Conservation (phyloP, 2,329 filamentous ascomycete genomes). For the Exophiala calicioides region DNA sequence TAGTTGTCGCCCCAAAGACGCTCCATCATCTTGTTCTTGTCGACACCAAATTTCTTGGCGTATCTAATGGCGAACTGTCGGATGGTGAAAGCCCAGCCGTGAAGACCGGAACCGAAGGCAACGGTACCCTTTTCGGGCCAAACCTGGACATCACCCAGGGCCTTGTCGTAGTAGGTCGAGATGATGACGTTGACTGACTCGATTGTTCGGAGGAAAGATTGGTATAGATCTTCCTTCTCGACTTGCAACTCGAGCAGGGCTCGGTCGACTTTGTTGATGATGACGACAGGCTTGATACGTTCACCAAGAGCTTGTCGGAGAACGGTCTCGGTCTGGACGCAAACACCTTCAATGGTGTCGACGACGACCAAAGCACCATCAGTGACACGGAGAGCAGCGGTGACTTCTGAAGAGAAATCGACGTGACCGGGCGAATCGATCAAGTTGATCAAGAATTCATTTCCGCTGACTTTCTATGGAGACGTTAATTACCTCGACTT, state of each 20-base stretch:
- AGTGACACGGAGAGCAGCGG: constrained; percentile 98
- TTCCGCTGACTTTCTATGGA: constrained; percentile 76
- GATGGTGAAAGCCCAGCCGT: constrained; percentile 99
- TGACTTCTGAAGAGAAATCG: constrained; percentile 99
- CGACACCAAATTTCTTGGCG: constrained; percentile 99
- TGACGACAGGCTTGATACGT: constrained; percentile 99
- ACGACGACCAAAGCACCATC: constrained; percentile 99
- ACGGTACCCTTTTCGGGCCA: constrained; percentile 97
- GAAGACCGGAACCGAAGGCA: constrained; percentile 98
- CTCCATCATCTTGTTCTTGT: constrained; percentile 99
- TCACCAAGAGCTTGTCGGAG: constrained; percentile 98
- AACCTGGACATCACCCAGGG: constrained; percentile 96
- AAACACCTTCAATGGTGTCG: constrained; percentile 99
- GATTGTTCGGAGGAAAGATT: constrained; percentile 98
- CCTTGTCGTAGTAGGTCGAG: constrained; percentile 97
- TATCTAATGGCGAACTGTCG: constrained; percentile 95
- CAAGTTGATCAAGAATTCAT: constrained; percentile 99
- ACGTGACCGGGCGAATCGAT: constrained; percentile 99
- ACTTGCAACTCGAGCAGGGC: constrained; percentile 98
- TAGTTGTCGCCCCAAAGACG: constrained; percentile 99
- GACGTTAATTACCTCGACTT: constrained; percentile 3
- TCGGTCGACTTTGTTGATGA: constrained; percentile 99
- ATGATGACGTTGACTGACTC: constrained; percentile 99
- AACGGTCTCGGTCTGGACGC: constrained; percentile 99
- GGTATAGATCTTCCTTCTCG: constrained; percentile 98